Percentiles rank a stretch among this genome's conserved stretches.
phyloP scores from a whole-genome alignment of 2,329 filamentous ascomycete genomes.

The Fusarium sambucinum region DNA sequence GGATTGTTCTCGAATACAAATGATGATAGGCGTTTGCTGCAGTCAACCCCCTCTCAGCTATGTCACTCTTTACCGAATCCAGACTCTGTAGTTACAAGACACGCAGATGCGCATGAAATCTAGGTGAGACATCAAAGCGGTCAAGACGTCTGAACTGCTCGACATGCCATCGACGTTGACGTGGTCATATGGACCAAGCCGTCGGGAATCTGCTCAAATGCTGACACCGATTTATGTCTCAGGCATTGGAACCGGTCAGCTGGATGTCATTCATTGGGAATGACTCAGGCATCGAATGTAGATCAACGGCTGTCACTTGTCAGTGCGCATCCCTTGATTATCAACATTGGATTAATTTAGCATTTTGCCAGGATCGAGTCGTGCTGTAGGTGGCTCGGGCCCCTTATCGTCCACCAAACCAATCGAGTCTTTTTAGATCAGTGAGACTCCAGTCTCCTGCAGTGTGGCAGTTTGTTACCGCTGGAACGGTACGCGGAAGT shows the following conservation, averaged over 20 bases:
- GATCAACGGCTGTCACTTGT: slow-evolving; percentile 36
- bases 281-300: slow-evolving; percentile 23
- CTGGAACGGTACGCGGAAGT: slow-evolving; percentile 43
- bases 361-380: slow-evolving; percentile 8
- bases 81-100: slow-evolving; percentile 19
- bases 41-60: slow-evolving; percentile 15
- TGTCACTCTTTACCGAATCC: slow-evolving; percentile 25
- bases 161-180: slow-evolving; percentile 27
- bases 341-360: slow-evolving; percentile 14
- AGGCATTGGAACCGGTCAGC: slow-evolving; percentile 37
- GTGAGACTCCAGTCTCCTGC: slow-evolving; percentile 24
- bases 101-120: slow-evolving; percentile 23
- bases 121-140: slow-evolving; percentile 33
- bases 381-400: slow-evolving; percentile 10
- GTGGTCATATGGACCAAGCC: slow-evolving; percentile 41
- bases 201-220: slow-evolving; percentile 30
- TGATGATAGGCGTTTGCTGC: slow-evolving; percentile 31
- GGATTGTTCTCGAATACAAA: slow-evolving; percentile 26
- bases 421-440: slow-evolving; percentile 11
- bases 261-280: slow-evolving; percentile 32
- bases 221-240: slow-evolving; percentile 29
- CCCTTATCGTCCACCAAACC: slow-evolving; percentile 9
- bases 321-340: slow-evolving; percentile 8
- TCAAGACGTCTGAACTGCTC: slow-evolving; percentile 17
- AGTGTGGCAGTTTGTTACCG: slow-evolving; percentile 44